A percentile compares a stretch with the other conserved stretches of the same genome.
Conservation (phyloP, 2,329 filamentous ascomycete genomes). For the Beauveria australis region DNA sequence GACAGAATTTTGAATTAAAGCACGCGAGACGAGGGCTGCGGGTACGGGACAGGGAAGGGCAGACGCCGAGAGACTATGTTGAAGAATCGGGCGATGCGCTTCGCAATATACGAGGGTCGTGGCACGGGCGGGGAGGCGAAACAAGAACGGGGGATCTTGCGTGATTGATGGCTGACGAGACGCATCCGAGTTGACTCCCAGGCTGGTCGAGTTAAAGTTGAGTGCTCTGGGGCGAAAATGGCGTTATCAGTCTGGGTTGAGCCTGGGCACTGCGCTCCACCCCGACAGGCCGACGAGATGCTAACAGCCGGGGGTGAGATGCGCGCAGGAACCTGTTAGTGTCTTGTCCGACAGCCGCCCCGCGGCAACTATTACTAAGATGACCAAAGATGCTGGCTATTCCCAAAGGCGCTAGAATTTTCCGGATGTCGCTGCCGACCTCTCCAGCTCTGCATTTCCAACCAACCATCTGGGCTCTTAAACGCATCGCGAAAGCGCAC, state of each 20-base stretch:
- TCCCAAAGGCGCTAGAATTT: constrained; percentile 4
- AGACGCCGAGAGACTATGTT: background rate
- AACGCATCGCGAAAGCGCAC: too few species aligned
- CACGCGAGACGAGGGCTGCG: background rate
- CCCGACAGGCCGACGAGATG: constrained; percentile 6
- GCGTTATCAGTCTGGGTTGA: constrained; percentile 23
- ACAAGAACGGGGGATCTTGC: background rate
- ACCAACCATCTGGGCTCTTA: background rate
- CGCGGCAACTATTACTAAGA: constrained; percentile 6
- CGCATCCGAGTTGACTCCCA: background rate
- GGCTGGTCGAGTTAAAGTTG: constrained; percentile 11
- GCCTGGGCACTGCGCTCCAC: background rate
- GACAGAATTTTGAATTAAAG: background rate
- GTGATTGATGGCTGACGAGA: constrained; percentile 6
- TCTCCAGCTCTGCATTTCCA: background rate
- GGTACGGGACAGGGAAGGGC: background rate
- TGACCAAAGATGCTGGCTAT: background rate
- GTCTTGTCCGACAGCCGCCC: constrained; percentile 4
- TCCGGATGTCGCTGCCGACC: constrained; percentile 1
- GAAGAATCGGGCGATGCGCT: constrained; percentile 4
- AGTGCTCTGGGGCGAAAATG: constrained; percentile 31
- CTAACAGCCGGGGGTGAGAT: background rate
- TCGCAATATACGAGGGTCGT: constrained; percentile 7
- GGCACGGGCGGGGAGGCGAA: background rate
- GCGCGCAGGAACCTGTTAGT: background rate